These are phyloP conservation scores for Amanita polypyramis DNA, from an alignment of 768 basidiomycete species.

Conservation along the genomic window DNA sequence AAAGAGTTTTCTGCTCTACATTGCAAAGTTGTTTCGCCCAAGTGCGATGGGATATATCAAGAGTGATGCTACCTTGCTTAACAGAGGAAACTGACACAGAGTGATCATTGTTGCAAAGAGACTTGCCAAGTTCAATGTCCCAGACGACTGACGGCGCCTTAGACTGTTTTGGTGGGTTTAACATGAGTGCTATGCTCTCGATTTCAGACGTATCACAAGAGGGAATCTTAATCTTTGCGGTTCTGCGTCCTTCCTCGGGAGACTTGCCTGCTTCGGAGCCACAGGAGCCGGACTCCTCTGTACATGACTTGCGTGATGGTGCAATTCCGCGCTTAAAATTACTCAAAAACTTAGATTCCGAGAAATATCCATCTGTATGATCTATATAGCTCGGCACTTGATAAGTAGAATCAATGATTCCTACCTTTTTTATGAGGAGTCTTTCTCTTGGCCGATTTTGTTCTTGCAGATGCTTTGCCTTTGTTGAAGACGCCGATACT, in stretches of 20 bases:
- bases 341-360: conserved; percentile 36
- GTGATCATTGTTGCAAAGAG: neutral
- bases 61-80: conserved; percentile 1
- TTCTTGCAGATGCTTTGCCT: conserved; percentile 48
- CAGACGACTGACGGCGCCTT: conserved; percentile 16
- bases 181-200: too few species aligned
- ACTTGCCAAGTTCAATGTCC: conserved; percentile 21
- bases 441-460: conserved; percentile 17
- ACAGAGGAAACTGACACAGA: neutral
- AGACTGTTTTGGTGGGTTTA: neutral
- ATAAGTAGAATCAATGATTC: neutral
- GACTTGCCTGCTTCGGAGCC: neutral
- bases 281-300: neutral
- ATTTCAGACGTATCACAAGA: neutral
- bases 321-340: conserved; percentile 7
- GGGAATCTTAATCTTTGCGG: neutral
- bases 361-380: conserved; percentile 22
- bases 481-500: conserved; percentile 51
- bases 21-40: conserved; percentile 6
- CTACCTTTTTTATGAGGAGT: conserved; percentile 16
- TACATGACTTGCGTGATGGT: neutral
- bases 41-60: conserved; percentile 5
- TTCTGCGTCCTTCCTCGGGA: neutral
- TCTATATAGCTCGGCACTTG: neutral
- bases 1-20: neutral